Base-by-base conservation (phyloP, 2,329 filamentous ascomycete genomes). In the Colletotrichum gloeosporioides region DNA sequence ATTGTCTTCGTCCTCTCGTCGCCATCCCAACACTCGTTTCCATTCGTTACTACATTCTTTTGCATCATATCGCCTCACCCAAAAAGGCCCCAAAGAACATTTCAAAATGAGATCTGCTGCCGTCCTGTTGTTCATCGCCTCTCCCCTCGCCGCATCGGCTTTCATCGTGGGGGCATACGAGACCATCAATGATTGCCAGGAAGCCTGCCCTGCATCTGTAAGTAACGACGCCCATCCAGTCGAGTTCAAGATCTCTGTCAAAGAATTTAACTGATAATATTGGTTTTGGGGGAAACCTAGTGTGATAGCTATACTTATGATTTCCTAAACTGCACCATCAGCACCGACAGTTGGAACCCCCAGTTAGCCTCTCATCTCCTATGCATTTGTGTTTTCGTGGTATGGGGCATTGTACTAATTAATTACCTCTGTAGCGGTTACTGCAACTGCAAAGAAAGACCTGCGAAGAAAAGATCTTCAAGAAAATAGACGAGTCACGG, bases 1-100 rank as follows among this genome's bases (percentile, higher is more conserved):
- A 0, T n/a, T n/a, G 39, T n/a, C 0, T 49, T 49, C 39, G 12
- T 49, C 0, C 18, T 49, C 18, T n/a, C 18, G 39, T 44, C 1
- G 39, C 18, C 18, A 0, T 49, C 39, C 1, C 3, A n/a, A n/a
- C 18, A n/a, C 39, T 49, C 18, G 39, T 49, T 49, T 49, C 9
- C 39, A 4, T n/a, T 49, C 39, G 18, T 44, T 36, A 34, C 32
- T 34, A 34, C 32, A 34, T 34, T 34, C 32, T 34, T 34, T 34
- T 34, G 12, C 32, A 34, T 34, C 32, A 34, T 15, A 34, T 34
- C 32, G 32, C 32, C 32, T 34, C 32, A 34, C 32, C 12, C 12
- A 34, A 34, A 34, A 29, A 29, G 27, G 27, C 27, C 27, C 27
- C 27, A 32, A 32, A 10, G 10, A 32, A 32, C 8, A 32, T 15